Base-by-base conservation (phyloP, 2,329 filamentous ascomycete species). In the Talaromyces pinophilus region DNA sequence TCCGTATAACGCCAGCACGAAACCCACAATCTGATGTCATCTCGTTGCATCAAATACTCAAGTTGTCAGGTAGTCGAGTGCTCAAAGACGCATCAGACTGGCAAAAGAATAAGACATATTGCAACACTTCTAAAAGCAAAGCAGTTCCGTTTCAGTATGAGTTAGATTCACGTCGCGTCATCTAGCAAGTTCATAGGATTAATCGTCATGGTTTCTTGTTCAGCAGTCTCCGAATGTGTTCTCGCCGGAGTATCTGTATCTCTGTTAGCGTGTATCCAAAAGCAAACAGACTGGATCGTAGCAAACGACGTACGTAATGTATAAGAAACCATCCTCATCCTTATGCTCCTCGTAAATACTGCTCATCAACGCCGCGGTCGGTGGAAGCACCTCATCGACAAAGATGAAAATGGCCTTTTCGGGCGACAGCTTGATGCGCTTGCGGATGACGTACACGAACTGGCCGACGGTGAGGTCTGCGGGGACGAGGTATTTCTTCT, bases 351-450 rank as follows among this genome's bases (percentile, higher is more conserved):
- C 95, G 81, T 99, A 99, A 83, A 99, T 98, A 81, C 92, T 96
- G 85, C 93, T 97, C 95, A 99, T 99, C 63, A 99, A 88, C 67
- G 95, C 95, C 67, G 95, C 95, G 8, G 95, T 98, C 2, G 95
- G 95, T 62, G 95, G 95, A 65, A 99, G 87, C 62, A 97, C 94
- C 83, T 98, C 95, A 80, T 98, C 94, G 77, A 99, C 95, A 83
- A 98, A 99, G 87, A 99, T 98, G 87, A 99, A 99, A 84, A 99
- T 99, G 79, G 95, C 95, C 88, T 99, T 99, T 86, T 99, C 95
- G 38, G 95, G 95, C 64, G 93, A 97, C 73, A 99, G 88, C 92
- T 99, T 99, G 85, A 99, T 99, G 78, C 95, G 91, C 88, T 99
- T 99, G 81, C 95, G 93, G 83, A 99, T 99, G 71, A 99, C 95